Base-by-base conservation (phyloP, 1,284 basidiomycete species). In the Ceratobasidium sp. region DNA sequence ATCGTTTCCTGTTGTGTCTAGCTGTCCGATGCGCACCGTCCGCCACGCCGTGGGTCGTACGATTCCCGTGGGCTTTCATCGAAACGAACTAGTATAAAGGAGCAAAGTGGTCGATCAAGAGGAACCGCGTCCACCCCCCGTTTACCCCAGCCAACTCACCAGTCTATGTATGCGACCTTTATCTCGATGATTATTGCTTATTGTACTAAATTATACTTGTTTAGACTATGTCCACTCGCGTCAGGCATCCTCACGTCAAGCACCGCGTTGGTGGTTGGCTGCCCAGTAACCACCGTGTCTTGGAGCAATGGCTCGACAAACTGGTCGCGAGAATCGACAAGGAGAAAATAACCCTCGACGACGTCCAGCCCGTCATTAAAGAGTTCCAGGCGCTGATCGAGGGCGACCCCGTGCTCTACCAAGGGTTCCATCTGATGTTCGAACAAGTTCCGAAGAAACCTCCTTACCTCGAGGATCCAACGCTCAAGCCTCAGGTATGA, bases 221-320 rank as follows among this genome's bases (percentile, higher is more conserved):
- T 52, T 52, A 52, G 50, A 52, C 18, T 20, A 52, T 52, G 50
- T 20, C 50, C 18, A 52, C 50, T 52, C 50, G 50, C 16, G 50
- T 20, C n/a, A 52, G 50, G 18, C 18, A 52, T 20, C 50, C 50
- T 20, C 5, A 10, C 41, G 68, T 70, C 12, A 30, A 46, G 44
- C 74, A 76, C n/a, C 74, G 74, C 23, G 64, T 76, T 12, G 74
- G 74, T 30, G 74, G 38, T 16, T 76, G 74, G 74, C 23, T 76
- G 16, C 74, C 74, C 10, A 33, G 50, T 27, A 27, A 76, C 27
- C 62, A 76, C 33, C 62, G 62, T 16, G 50, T 59, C 5, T 20
- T 76, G 16, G 54, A 67, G n/a, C 16, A 33, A 55, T 67, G 64
- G 48, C 30, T 76, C 41, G 74, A n/a, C 23, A 52, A 57, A 12